Conservation (phyloP, 208 protist species). For the Trypanosoma platydactyli region DNA sequence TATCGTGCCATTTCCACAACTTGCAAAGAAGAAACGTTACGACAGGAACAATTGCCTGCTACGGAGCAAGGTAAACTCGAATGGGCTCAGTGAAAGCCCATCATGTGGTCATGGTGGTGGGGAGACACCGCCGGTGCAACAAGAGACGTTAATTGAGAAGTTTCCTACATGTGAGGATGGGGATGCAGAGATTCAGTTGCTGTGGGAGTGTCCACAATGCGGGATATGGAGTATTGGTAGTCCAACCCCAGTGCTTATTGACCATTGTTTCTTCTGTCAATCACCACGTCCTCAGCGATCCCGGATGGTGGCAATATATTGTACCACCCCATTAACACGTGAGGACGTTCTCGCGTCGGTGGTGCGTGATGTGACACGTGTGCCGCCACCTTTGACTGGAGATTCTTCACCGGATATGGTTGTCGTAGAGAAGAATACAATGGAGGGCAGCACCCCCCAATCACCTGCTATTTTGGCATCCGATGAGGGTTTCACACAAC, state of each 20-base stretch:
- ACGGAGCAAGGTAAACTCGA: neutral
- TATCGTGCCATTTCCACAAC: conserved; percentile 68
- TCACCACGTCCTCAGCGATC: conserved; percentile 57
- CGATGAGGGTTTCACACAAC: neutral
- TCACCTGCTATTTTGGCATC: neutral
- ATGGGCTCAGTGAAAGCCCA: neutral
- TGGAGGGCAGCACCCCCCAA: neutral
- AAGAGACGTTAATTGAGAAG: neutral
- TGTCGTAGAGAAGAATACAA: neutral
- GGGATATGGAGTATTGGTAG: conserved; percentile 58
- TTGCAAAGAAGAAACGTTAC: neutral
- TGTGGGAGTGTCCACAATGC: conserved; percentile 89
- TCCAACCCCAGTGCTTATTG: conserved; percentile 28
- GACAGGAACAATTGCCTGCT: too few relatives aligned
- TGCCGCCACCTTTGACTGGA: conserved; percentile 5
- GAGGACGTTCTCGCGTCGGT: conserved; percentile 15
- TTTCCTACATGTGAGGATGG: neutral
- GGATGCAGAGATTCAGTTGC: conserved; percentile 31
- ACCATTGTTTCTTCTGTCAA: conserved; percentile 45
- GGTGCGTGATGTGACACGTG: conserved; percentile 18
- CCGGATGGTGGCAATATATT: conserved; percentile 39
- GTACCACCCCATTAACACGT: conserved; percentile 18
- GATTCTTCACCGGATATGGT: neutral
- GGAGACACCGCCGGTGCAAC: neutral
- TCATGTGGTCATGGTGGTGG: neutral